These are phyloP conservation scores for Globisporangium alternatum DNA, from an alignment of 352 stramenopile species.

Conservation along the genomic window DNA sequence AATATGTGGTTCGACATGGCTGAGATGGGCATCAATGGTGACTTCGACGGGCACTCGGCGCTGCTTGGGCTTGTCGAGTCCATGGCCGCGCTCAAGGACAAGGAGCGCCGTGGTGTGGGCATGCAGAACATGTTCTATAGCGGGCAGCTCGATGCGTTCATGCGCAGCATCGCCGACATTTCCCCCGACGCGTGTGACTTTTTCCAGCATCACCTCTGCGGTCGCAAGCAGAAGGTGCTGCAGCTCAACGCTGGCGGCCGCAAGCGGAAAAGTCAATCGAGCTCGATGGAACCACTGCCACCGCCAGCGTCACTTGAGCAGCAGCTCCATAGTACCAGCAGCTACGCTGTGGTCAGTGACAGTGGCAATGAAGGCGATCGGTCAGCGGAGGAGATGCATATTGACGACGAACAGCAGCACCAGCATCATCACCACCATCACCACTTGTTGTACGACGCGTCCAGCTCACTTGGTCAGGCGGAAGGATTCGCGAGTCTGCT, in stretches of 20 bases:
- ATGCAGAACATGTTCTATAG: conserved; percentile 84
- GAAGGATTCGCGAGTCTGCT: conserved; percentile 23
- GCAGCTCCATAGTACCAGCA: not conserved
- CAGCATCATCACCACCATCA: conserved; percentile 9
- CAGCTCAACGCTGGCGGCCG: conserved; percentile 17
- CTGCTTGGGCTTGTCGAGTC: conserved; percentile 63
- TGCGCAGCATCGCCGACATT: conserved; percentile 53
- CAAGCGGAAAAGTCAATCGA: conserved; percentile 28
- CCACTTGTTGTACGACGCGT: conserved; percentile 23
- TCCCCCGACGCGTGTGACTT: conserved; percentile 62
- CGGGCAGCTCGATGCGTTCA: conserved; percentile 61
- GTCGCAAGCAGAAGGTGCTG: conserved; percentile 46
- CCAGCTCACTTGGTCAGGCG: conserved; percentile 6
- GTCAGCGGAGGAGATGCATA: conserved; percentile 4
- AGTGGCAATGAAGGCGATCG: not conserved
- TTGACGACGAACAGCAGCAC: conserved; percentile 6
- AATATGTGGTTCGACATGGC: conserved; percentile 70
- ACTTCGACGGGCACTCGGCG: conserved; percentile 60
- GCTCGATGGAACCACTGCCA: not conserved
- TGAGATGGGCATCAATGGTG: conserved; percentile 58
- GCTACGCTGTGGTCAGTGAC: not conserved
- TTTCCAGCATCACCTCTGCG: conserved; percentile 69
- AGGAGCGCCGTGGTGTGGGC: conserved; percentile 68
- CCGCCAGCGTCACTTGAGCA: not conserved
- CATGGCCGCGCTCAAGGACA: conserved; percentile 76